These are phyloP conservation scores for Candida ortonii DNA, from an alignment of 805 yeast genomes.

Conservation along the genomic window DNA sequence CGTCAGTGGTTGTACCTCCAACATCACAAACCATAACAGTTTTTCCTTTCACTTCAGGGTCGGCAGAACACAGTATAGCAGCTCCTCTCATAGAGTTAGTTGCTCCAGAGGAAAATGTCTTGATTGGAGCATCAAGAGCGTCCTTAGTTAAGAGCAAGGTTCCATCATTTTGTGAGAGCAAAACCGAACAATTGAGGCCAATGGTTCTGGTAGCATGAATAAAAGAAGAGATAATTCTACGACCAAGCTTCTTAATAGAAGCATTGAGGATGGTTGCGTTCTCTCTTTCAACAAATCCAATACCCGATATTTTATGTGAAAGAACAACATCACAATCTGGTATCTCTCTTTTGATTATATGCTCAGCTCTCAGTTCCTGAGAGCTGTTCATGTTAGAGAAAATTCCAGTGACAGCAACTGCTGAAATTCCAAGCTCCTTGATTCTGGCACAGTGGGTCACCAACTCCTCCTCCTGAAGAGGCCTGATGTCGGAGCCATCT, in stretches of 20 bases:
- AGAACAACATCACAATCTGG: constrained; percentile 35
- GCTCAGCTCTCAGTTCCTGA: constrained; percentile 36
- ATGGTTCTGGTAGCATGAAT: constrained; percentile 32
- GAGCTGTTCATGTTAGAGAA: constrained; percentile 36
- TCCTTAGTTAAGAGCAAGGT: constrained; percentile 39
- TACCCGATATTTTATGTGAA: constrained; percentile 40
- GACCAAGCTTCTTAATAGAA: constrained; percentile 40
- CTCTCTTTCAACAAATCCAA: constrained; percentile 44
- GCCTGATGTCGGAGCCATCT: constrained; percentile 36
- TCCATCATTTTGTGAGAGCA: constrained; percentile 46
- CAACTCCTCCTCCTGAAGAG: constrained; percentile 28
- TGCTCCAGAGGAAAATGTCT: constrained; percentile 46
- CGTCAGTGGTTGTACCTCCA: constrained; percentile 50
- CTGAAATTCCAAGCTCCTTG: constrained; percentile 29
- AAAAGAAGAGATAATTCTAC: constrained; percentile 37
- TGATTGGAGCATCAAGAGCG: constrained; percentile 38
- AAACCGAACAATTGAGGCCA: constrained; percentile 37
- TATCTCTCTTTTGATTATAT: constrained; percentile 31
- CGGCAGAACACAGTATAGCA: constrained; percentile 35
- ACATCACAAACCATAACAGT: constrained; percentile 41
- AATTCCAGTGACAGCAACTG: constrained; percentile 39
- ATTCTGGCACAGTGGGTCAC: constrained; percentile 24
- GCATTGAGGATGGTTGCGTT: constrained; percentile 46
- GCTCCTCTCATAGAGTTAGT: constrained; percentile 48
- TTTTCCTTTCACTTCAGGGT: constrained; percentile 28